phyloP scores from a whole-genome alignment of 306 rosid genomes.

The Quercus engelmannii region DNA sequence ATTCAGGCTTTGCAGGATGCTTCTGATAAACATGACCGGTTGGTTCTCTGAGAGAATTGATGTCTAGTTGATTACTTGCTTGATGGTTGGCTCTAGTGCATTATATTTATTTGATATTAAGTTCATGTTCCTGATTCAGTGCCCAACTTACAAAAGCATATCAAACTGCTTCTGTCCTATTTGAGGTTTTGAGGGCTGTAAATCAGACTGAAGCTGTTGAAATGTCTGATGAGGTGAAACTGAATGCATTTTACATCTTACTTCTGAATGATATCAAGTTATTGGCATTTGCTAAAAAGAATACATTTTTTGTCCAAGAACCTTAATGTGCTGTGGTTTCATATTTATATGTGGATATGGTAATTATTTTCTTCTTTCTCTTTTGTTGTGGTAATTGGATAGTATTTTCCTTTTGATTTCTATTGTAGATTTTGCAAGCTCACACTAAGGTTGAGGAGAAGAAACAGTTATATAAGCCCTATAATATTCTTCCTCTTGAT shows the following conservation, averaged over 20 bases:
- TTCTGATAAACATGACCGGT: conserved; percentile 89
- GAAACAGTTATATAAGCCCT: conserved; percentile 74
- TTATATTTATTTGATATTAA: conserved; percentile 9
- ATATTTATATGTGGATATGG: neutral
- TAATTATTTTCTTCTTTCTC: conserved; percentile 6
- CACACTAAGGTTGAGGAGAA: conserved; percentile 67
- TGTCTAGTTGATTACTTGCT: conserved; percentile 21
- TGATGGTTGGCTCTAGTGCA: conserved; percentile 9
- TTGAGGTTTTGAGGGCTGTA: conserved; percentile 94
- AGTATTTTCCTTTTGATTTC: conserved; percentile 8
- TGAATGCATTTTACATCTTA: neutral
- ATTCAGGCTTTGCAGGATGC: conserved; percentile 73
- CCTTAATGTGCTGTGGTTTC: neutral
- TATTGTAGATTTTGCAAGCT: conserved; percentile 60
- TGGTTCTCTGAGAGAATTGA: conserved; percentile 23
- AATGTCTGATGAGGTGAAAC: conserved; percentile 72
- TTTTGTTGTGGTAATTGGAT: conserved; percentile 1
- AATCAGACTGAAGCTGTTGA: conserved; percentile 77
- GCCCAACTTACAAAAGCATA: conserved; percentile 93
- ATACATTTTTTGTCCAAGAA: neutral
- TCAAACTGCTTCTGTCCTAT: conserved; percentile 86
- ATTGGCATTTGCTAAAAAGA: neutral
- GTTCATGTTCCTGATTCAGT: conserved; percentile 42
- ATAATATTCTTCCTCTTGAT: conserved; percentile 91
- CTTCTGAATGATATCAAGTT: neutral